Conservation (phyloP, 108 stramenopile species). For the Craspedostauros australis region DNA sequence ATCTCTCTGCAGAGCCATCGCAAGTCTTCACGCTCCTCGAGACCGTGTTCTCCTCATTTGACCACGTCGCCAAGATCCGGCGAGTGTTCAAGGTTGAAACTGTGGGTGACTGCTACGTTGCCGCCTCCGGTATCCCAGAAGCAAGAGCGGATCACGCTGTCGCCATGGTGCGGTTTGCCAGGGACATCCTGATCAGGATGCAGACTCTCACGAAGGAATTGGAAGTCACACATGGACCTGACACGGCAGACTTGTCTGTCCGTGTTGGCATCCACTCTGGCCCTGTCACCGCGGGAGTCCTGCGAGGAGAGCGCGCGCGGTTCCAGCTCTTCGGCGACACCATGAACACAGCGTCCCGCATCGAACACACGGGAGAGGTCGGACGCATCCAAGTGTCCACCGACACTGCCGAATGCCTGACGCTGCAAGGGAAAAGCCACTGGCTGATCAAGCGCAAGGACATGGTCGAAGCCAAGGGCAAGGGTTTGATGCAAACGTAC, state of each 20-base stretch:
- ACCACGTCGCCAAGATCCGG: conserved; percentile 24
- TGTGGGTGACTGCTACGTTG: no score
- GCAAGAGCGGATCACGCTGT: conserved; percentile 46
- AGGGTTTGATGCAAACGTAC: conserved; percentile 6
- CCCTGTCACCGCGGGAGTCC: conserved; percentile 46
- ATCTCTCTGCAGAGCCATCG: no score
- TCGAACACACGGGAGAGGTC: conserved; percentile 32
- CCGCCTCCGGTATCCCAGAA: conserved; percentile 44
- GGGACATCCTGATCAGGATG: conserved; percentile 22
- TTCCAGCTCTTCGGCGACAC: conserved; percentile 49
- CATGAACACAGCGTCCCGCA: conserved; percentile 43
- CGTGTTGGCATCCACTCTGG: conserved; percentile 46
- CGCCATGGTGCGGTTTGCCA: conserved; percentile 38
- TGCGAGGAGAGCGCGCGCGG: conserved; percentile 36
- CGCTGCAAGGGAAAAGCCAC: conserved; percentile 8
- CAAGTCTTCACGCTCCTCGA: conserved; percentile 52
- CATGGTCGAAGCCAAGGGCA: conserved; percentile 9
- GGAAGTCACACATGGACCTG: conserved; percentile 21
- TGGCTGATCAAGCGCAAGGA: conserved; percentile 7
- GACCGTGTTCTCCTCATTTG: conserved; percentile 38
- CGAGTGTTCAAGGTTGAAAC: conserved; percentile 50
- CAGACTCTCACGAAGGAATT: conserved; percentile 12
- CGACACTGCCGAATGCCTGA: conserved; percentile 31
- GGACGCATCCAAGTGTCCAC: conserved; percentile 29
- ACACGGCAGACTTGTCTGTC: conserved; percentile 29